Evolutionary conservation across 2,329 filamentous ascomycete genomes (phyloP).

Genomic region (Ophiocordyceps camponoti-rufipedis): DNA sequence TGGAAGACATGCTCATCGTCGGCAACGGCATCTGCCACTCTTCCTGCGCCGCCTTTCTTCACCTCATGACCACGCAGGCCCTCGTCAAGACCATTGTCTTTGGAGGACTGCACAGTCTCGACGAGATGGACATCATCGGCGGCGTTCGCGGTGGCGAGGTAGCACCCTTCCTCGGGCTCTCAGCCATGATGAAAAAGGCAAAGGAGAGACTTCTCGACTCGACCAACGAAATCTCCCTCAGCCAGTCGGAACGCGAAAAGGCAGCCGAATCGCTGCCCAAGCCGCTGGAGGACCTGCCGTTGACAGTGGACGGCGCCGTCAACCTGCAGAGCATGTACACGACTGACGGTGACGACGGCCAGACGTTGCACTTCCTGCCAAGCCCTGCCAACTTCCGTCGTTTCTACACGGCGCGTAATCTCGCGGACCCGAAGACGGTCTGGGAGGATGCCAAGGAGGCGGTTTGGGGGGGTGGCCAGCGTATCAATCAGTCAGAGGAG

Average conservation of each 20-base stretch:
- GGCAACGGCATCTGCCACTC: slow-evolving; percentile 40
- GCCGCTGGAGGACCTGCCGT: neutral
- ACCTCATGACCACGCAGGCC: slow-evolving; percentile 28
- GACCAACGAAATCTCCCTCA: neutral
- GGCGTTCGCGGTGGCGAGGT: slow-evolving; percentile 34
- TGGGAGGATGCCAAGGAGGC: slow-evolving; percentile 19
- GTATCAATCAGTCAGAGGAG: neutral
- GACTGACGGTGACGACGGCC: slow-evolving; percentile 6
- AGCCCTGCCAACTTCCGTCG: slow-evolving; percentile 38
- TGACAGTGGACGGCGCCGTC: neutral
- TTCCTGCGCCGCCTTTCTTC: slow-evolving; percentile 39
- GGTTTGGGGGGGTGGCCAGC: slow-evolving; percentile 1
- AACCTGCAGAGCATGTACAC: slow-evolving; percentile 10
- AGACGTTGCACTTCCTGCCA: slow-evolving; percentile 37
- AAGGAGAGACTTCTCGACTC: neutral
- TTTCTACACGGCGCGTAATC: slow-evolving; percentile 33
- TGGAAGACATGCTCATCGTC: slow-evolving; percentile 22
- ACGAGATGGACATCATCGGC: slow-evolving; percentile 41
- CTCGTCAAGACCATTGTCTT: slow-evolving; percentile 37
- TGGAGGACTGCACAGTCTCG: no score
- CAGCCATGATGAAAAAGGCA: neutral
- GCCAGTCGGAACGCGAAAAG: neutral
- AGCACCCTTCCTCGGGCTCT: slow-evolving; percentile 6
- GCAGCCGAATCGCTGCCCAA: neutral
- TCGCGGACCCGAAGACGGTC: slow-evolving; percentile 14